Conservation (phyloP, 2,329 filamentous ascomycete species). For the Leptographium radiaticola region DNA sequence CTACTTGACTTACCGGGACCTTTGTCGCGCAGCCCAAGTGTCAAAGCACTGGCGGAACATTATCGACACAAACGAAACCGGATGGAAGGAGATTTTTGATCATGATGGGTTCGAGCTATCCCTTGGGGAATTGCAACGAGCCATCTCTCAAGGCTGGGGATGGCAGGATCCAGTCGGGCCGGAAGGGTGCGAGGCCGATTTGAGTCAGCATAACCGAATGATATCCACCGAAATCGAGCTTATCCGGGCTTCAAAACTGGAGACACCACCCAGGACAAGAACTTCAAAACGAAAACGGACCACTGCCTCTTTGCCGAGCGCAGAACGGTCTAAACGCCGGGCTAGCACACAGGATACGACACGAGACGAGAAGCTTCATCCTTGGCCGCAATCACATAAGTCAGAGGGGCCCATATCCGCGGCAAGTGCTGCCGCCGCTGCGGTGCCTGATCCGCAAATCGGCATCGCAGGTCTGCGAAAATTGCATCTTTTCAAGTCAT, state of each 20-base stretch:
- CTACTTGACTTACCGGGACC: slow-evolving; percentile 72
- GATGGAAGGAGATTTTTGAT: slow-evolving; percentile 89
- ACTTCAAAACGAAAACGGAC: slow-evolving; percentile 45
- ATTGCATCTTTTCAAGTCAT: slow-evolving; percentile 88
- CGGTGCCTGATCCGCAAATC: slow-evolving; percentile 69
- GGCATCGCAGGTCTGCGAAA: slow-evolving; percentile 67
- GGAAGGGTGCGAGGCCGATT: slow-evolving; percentile 67
- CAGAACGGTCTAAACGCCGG: slow-evolving; percentile 41
- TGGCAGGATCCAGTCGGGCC: slow-evolving; percentile 79
- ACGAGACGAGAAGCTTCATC: slow-evolving; percentile 27
- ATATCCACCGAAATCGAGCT: slow-evolving; percentile 41
- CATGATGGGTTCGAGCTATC: slow-evolving; percentile 69
- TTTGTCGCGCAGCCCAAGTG: slow-evolving; percentile 83
- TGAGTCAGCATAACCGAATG: slow-evolving; percentile 46
- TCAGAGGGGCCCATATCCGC: slow-evolving; percentile 78
- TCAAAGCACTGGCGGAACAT: slow-evolving; percentile 89
- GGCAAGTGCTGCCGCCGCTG: slow-evolving; percentile 69
- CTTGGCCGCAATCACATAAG: slow-evolving; percentile 34
- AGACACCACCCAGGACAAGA: slow-evolving; percentile 26
- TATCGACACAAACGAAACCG: slow-evolving; percentile 83
- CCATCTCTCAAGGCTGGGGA: slow-evolving; percentile 87
- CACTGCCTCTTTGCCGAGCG: slow-evolving; percentile 27
- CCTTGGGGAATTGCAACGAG: slow-evolving; percentile 69
- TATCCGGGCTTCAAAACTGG: slow-evolving; percentile 26
- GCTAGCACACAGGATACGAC: slow-evolving; percentile 33